Percentiles rank a stretch among this genome's conserved stretches.
Evolutionary conservation across 352 stramenopile species (phyloP).

Genomic region (Phytopythium boreale): DNA sequence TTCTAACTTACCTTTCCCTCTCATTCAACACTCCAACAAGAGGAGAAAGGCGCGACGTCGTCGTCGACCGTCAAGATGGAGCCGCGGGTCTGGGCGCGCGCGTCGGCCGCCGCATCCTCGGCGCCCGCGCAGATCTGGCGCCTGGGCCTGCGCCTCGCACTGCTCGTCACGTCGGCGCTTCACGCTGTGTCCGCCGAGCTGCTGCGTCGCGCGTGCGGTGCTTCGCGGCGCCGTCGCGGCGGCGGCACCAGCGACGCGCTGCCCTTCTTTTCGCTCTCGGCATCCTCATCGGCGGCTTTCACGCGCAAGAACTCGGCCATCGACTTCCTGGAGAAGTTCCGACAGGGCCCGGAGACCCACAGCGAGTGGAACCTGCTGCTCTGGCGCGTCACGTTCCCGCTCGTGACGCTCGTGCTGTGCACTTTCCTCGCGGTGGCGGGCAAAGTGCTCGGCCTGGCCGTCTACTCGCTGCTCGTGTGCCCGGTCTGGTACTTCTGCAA

Average conservation of each 20-base stretch:
- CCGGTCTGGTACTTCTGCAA: slow-evolving; percentile 81
- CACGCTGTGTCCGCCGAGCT: background rate
- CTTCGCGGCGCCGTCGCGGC: background rate
- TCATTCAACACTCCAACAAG: too few relatives aligned
- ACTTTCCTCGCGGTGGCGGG: slow-evolving; percentile 59
- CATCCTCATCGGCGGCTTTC: background rate
- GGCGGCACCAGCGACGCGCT: background rate
- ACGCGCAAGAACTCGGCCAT: slow-evolving; percentile 28
- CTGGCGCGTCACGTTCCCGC: slow-evolving; percentile 79
- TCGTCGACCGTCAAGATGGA: too few relatives aligned
- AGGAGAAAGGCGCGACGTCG: too few relatives aligned
- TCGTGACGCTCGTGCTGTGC: slow-evolving; percentile 74
- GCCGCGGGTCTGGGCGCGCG: too few relatives aligned
- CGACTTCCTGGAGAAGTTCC: slow-evolving; percentile 72
- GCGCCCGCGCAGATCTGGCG: background rate
- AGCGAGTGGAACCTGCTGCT: slow-evolving; percentile 82
- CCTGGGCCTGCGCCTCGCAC: background rate
- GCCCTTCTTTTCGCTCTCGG: background rate
- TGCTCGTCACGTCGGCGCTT: background rate
- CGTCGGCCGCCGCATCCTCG: background rate
- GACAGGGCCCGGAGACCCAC: slow-evolving; percentile 60
- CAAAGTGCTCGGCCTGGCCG: slow-evolving; percentile 49
- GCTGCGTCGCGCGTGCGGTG: background rate
- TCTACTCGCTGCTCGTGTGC: slow-evolving; percentile 70
- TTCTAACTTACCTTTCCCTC: too few relatives aligned